phyloP scores from a whole-genome alignment of 2,329 filamentous ascomycete genomes.

The Beauveria sp. region DNA sequence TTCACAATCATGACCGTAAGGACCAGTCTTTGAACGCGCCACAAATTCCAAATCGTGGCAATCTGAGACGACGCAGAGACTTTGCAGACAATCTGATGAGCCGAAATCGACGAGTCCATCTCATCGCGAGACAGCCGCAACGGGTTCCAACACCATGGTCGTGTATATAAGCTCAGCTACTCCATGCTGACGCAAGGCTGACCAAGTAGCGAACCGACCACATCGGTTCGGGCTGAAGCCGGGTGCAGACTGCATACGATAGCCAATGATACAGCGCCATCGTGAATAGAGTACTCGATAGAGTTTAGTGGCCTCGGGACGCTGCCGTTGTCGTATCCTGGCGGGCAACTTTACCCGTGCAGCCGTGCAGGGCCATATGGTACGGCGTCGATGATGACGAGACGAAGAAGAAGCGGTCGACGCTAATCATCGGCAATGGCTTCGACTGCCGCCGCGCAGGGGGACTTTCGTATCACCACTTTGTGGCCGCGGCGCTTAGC shows the following conservation, averaged over 20 bases:
- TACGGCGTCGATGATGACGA: too few species aligned
- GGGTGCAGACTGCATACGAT: neutral
- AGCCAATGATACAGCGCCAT: neutral
- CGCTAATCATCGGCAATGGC: conserved; percentile 28
- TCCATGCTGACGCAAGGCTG: neutral
- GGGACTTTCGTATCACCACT: conserved; percentile 28
- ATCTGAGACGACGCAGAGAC: neutral
- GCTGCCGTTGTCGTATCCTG: too few species aligned
- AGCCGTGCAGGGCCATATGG: too few species aligned
- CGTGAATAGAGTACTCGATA: neutral
- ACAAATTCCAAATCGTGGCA: conserved; percentile 3
- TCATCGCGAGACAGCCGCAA: neutral
- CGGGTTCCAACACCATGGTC: neutral
- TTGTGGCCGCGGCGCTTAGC: conserved; percentile 14
- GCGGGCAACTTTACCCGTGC: neutral
- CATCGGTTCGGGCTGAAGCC: neutral
- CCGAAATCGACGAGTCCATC: neutral
- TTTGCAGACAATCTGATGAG: neutral
- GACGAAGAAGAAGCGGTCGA: conserved; percentile 18
- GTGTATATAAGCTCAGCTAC: neutral
- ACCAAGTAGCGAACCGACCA: neutral
- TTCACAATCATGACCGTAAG: neutral
- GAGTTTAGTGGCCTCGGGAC: neutral
- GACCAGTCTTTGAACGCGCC: neutral
- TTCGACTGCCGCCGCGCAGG: conserved; percentile 28